phyloP scores from a whole-genome alignment of 306 rosid species.

The Dalbergia cultrata region DNA sequence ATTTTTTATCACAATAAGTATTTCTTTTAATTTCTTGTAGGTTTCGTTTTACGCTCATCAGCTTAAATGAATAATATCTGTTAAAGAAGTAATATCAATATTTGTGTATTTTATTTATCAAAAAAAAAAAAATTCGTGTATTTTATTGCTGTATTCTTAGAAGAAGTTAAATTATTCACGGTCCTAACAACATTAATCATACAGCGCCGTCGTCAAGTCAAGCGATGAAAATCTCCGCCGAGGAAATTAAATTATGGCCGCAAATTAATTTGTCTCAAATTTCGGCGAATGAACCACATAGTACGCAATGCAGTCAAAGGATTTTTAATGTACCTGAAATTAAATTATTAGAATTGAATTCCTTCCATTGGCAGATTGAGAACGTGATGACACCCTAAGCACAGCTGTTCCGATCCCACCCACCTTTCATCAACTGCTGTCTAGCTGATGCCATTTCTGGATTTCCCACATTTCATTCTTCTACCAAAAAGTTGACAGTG shows the following conservation, averaged over 20 bases:
- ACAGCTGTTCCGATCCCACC: slow-evolving; percentile 66
- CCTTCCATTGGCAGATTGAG: slow-evolving; percentile 10
- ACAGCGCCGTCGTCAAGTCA: not conserved
- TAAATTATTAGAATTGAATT: not conserved
- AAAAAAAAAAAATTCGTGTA: too few relatives aligned
- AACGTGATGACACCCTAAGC: slow-evolving; percentile 54
- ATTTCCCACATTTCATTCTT: not conserved
- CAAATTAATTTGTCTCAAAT: not conserved
- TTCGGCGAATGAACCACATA: not conserved
- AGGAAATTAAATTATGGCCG: not conserved
- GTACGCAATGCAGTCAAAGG: not conserved
- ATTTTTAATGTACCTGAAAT: too few relatives aligned
- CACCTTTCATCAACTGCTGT: not conserved
- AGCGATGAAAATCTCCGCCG: not conserved
- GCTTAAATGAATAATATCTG: too few relatives aligned
- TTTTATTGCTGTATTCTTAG: too few relatives aligned
- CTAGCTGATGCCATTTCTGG: not conserved
- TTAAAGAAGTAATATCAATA: too few relatives aligned
- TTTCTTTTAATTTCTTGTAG: too few relatives aligned
- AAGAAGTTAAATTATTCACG: too few relatives aligned
- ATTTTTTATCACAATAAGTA: too few relatives aligned
- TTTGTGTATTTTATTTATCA: too few relatives aligned
- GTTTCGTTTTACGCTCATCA: too few relatives aligned
- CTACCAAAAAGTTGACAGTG: too few relatives aligned
- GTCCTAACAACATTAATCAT: too few relatives aligned